Evolutionary conservation across 257 asterid genomes (phyloP), one percentile per base, ranked within the genome.

Genomic region (Capsicum pubescens): DNA sequence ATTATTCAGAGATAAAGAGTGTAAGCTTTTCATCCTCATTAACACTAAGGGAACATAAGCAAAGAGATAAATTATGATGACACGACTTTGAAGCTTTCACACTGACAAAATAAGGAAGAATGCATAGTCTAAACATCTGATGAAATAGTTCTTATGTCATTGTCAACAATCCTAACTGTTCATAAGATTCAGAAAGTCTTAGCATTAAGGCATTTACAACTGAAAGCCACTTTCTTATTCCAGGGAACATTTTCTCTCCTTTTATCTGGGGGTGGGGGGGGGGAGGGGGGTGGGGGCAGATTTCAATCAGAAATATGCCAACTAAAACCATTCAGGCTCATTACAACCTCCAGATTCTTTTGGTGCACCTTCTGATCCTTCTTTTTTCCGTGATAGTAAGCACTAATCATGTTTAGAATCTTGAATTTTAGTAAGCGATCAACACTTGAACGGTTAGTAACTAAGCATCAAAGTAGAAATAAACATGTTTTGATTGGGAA

Each of bases 21-120:
- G 39, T 46, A 76, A 54, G 48, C 9, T 76, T 54, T 76, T 76
- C 64, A 54, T 52, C 26, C 81, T 17, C 15, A 0, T 76, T 76
- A 76, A 32, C 81, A 76, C 15, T 9, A 52, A 76, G 81, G 54
- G 61, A 54, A 54, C 44, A 39, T 39, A 3, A 26, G 14, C 21
- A 76, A 76, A 76, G 63, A 76, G 26, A 76, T 52, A 2, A 52
- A 26, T 13, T 32, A 76, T 54, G 61, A 74, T 50, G 21, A 7
- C 44, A 48, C 6, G 42, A 72, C n/a, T 19, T 56, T 74, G 60
- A 50, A 19, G 16, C 60, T 74, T 74, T 12, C 48, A 74, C 80
- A 74, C 60, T 19, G 1, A 72, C 59, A 48, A 72, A 21, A 12
- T 52, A 74, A 74, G 60, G 80, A 74, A 74, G 80, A 74, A 50